Conservation (phyloP, 768 basidiomycete species). For the Boletus speciosus region DNA sequence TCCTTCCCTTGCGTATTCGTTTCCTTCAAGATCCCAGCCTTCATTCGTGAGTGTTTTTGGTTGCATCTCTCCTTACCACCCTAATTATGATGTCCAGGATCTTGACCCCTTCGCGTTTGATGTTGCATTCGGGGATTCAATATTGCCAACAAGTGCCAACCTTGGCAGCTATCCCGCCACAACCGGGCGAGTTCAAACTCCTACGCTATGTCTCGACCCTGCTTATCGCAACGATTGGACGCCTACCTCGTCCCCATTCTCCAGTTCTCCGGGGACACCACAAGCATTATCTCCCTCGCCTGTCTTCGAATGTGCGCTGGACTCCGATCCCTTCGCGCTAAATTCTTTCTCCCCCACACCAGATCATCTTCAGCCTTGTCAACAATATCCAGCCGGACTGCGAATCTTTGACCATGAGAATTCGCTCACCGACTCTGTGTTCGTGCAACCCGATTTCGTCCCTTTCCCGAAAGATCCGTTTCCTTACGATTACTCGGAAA, state of each 20-base stretch:
- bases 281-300: conserved; percentile 33
- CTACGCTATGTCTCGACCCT: conserved; percentile 40
- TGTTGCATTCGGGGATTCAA: conserved; percentile 28
- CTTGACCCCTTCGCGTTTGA: conserved; percentile 31
- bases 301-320: conserved; percentile 21
- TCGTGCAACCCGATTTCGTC: conserved; percentile 21
- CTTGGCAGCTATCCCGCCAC: conserved; percentile 24
- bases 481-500: conserved; percentile 25
- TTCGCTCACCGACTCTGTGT: conserved; percentile 10
- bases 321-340: conserved; percentile 18
- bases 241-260: conserved; percentile 40
- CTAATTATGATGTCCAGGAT: conserved; percentile 17
- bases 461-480: conserved; percentile 23
- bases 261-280: conserved; percentile 44
- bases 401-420: conserved; percentile 19
- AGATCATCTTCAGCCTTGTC: conserved; percentile 13
- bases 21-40: conserved; percentile 40
- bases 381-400: conserved; percentile 21
- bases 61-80: not conserved
- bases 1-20: conserved; percentile 25
- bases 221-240: conserved; percentile 41
- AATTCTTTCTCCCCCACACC: conserved; percentile 18
- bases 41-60: conserved; percentile 43
- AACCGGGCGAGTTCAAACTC: conserved; percentile 24
- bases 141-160: conserved; percentile 14